Evolutionary conservation across 768 basidiomycete species (phyloP).

Genomic region (Suillus clintonianus): DNA sequence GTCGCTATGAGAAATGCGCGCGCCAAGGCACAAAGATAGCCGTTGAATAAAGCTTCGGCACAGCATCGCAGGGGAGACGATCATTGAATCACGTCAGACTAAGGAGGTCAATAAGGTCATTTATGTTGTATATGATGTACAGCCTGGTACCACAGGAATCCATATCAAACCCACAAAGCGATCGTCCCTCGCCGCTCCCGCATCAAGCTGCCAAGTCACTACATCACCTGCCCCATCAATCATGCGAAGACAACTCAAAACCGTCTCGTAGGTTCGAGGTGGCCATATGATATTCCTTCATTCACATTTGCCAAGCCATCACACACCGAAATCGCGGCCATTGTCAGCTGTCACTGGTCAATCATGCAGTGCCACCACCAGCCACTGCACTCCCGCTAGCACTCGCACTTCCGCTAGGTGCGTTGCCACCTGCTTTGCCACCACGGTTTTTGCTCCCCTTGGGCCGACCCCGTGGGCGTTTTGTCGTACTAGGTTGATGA

Average conservation of each 20-base stretch:
- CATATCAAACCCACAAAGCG: neutral
- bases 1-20: neutral
- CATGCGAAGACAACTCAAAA: neutral
- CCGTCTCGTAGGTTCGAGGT: neutral
- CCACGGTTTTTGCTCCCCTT: constrained; percentile 67
- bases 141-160: neutral
- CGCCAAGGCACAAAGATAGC: neutral
- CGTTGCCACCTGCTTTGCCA: constrained; percentile 12
- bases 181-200: neutral
- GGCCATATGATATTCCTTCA: neutral
- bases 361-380: constrained; percentile 9
- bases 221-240: neutral
- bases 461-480: constrained; percentile 65
- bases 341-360: neutral
- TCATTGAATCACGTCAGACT: neutral
- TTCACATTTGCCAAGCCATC: neutral
- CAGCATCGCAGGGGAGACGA: neutral
- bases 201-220: neutral
- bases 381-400: constrained; percentile 13
- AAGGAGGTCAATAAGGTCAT: neutral
- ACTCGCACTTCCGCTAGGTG: neutral
- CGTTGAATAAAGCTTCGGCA: neutral
- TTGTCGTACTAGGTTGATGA: constrained; percentile 32
- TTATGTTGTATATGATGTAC: neutral
- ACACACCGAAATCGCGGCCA: neutral